Percentiles rank a stretch among this genome's conserved stretches.
phyloP scores from a whole-genome alignment of 768 basidiomycete species.

The Podaxis pistillaris region DNA sequence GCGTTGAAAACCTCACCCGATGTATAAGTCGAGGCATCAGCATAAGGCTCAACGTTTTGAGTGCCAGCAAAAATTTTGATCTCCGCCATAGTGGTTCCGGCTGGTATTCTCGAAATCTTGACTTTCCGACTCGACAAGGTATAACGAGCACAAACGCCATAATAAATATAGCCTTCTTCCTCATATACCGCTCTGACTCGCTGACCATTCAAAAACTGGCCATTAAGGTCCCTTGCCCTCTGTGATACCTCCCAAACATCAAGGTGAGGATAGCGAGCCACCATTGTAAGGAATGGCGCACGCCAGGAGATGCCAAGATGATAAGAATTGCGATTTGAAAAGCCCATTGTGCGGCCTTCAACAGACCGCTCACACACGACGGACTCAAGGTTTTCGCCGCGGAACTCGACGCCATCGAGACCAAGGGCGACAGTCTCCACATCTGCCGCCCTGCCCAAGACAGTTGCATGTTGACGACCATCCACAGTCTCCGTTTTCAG shows the following conservation, averaged over 20 bases:
- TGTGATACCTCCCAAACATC: conserved; percentile 24
- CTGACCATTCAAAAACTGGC: conserved; percentile 35
- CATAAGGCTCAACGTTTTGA: neutral
- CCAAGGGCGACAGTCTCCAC: conserved; percentile 39
- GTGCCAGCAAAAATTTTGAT: conserved; percentile 6
- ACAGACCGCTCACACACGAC: conserved; percentile 39
- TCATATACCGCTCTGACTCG: conserved; percentile 47
- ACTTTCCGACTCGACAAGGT: neutral
- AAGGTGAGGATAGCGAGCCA: conserved; percentile 39
- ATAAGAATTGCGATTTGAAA: conserved; percentile 29
- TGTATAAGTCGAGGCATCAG: neutral
- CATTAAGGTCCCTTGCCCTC: conserved; percentile 38
- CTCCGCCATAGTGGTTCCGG: neutral
- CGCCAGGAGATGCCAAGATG: conserved; percentile 52
- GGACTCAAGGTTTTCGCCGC: conserved; percentile 38
- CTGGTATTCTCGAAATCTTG: conserved; percentile 10
- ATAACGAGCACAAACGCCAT: neutral
- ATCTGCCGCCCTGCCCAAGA: conserved; percentile 40
- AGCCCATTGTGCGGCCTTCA: conserved; percentile 39
- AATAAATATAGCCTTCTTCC: conserved; percentile 27
- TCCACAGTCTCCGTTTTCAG: conserved; percentile 24
- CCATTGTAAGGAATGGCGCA: conserved; percentile 40
- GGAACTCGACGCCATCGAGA: conserved; percentile 49
- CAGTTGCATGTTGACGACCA: conserved; percentile 34
- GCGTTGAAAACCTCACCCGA: conserved; percentile 11